These are phyloP conservation scores for Porogramme epimiltina DNA, from an alignment of 1,284 basidiomycete genomes.

Conservation along the genomic window DNA sequence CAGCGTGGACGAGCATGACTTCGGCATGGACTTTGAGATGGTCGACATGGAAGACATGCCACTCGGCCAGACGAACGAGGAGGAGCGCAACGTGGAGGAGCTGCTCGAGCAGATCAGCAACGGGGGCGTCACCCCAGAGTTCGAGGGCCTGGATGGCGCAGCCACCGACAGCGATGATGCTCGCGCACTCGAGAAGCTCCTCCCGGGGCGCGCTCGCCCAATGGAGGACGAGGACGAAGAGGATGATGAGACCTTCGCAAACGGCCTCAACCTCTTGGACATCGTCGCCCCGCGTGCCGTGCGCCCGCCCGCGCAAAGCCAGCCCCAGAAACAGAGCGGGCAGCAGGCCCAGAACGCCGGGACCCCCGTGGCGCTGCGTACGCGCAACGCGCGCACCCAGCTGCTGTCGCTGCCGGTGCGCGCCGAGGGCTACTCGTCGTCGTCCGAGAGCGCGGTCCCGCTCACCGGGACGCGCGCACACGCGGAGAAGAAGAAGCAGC, in stretches of 20 bases:
- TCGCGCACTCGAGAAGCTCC: constrained; percentile 5
- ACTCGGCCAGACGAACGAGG: background rate
- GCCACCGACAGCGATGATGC: constrained; percentile 20
- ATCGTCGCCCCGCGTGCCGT: background rate
- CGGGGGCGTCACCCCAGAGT: too few species aligned
- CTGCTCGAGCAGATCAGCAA: too few species aligned
- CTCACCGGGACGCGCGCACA: constrained; percentile 2
- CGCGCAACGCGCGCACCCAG: too few species aligned
- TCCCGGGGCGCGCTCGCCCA: background rate
- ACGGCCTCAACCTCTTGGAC: constrained; percentile 1
- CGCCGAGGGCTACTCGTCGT: background rate
- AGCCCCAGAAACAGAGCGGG: too few species aligned
- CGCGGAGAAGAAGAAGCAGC: background rate
- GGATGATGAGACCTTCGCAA: constrained; percentile 13
- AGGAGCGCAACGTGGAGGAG: background rate
- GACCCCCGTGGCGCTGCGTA: too few species aligned
- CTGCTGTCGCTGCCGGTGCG: background rate
- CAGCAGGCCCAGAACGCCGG: too few species aligned
- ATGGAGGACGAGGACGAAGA: constrained; percentile 2
- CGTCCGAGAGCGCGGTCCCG: constrained; percentile 6
- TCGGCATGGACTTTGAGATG: constrained; percentile 8
- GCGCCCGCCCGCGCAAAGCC: background rate
- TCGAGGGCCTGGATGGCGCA: too few species aligned
- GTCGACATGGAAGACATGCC: constrained; percentile 6
- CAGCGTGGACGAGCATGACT: background rate